Percentiles rank a stretch among this genome's conserved stretches.
Conservation (phyloP, 768 basidiomycete species). For the Pholiota molesta region DNA sequence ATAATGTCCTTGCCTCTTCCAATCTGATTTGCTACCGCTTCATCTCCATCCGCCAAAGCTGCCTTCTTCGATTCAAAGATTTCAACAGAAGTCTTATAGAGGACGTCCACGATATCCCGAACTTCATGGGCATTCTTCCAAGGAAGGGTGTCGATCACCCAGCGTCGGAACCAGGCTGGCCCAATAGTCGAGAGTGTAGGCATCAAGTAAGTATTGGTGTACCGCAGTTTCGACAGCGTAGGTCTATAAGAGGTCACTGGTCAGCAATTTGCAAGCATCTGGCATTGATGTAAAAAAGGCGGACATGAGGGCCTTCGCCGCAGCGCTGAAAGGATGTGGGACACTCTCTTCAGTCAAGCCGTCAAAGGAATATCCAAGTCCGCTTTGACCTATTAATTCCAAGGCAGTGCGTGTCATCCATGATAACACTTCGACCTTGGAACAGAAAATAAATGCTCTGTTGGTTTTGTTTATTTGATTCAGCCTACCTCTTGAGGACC, state of each 20-base stretch:
- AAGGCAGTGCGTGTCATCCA: slow-evolving; percentile 47
- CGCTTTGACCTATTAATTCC: slow-evolving; percentile 52
- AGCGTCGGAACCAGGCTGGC: slow-evolving; percentile 32
- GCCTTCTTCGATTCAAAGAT: slow-evolving; percentile 40
- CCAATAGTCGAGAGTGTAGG: slow-evolving; percentile 27
- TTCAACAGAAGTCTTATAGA: slow-evolving; percentile 37
- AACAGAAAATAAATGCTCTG: slow-evolving; percentile 19
- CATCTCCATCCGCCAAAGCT: slow-evolving; percentile 35
- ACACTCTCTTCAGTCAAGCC: slow-evolving; percentile 31
- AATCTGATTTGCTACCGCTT: slow-evolving; percentile 31
- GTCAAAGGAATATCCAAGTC: slow-evolving; percentile 45
- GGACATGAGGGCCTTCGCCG: slow-evolving; percentile 33
- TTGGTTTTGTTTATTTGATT: slow-evolving; percentile 18
- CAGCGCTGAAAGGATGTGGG: slow-evolving; percentile 32
- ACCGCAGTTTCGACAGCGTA: slow-evolving; percentile 2
- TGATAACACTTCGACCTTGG: slow-evolving; percentile 33
- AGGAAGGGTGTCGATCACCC: slow-evolving; percentile 35
- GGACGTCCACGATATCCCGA: slow-evolving; percentile 34
- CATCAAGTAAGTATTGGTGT: slow-evolving; percentile 10
- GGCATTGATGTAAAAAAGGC: not conserved
- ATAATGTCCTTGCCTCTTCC: slow-evolving; percentile 47
- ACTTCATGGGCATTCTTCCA: slow-evolving; percentile 32
- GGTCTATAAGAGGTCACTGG: slow-evolving; percentile 9
- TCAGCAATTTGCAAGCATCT: not conserved
- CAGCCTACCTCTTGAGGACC: slow-evolving; percentile 35